Conservation (phyloP, 495 filamentous ascomycete genomes). For the Daldinia concentrica region DNA sequence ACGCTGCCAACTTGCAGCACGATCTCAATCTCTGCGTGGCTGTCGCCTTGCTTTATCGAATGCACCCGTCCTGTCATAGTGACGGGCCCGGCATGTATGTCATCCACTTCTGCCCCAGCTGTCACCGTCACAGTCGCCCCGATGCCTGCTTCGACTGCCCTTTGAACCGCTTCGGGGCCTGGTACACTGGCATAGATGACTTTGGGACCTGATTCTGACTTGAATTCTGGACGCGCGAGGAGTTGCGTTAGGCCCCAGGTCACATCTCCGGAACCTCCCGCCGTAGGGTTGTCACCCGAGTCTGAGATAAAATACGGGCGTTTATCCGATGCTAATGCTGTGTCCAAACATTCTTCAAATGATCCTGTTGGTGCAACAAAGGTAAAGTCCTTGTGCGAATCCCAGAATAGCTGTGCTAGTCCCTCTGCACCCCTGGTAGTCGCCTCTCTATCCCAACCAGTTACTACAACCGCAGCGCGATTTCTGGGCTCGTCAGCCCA, state of each 20-base stretch:
- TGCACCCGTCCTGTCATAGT: slow-evolving; percentile 64
- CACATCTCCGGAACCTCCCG: slow-evolving; percentile 65
- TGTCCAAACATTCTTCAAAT: slow-evolving; percentile 59
- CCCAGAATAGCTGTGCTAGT: slow-evolving; percentile 63
- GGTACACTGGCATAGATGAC: slow-evolving; percentile 68
- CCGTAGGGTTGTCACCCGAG: slow-evolving; percentile 67
- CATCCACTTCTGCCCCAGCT: slow-evolving; percentile 64
- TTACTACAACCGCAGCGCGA: slow-evolving; percentile 61
- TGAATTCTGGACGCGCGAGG: slow-evolving; percentile 59
- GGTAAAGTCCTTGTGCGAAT: slow-evolving; percentile 56
- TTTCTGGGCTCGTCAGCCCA: slow-evolving; percentile 69
- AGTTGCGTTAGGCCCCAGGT: slow-evolving; percentile 62
- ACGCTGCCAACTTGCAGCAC: slow-evolving; percentile 64
- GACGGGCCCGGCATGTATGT: slow-evolving; percentile 61
- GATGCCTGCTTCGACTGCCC: slow-evolving; percentile 58
- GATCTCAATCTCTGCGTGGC: slow-evolving; percentile 58
- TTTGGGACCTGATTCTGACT: slow-evolving; percentile 48
- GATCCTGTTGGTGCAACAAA: slow-evolving; percentile 66
- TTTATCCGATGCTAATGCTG: slow-evolving; percentile 54
- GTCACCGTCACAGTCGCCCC: slow-evolving; percentile 63
- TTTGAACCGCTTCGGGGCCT: slow-evolving; percentile 57
- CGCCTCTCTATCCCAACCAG: slow-evolving; percentile 57
- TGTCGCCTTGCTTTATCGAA: slow-evolving; percentile 63
- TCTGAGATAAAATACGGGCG: slow-evolving; percentile 68
- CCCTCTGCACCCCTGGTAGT: slow-evolving; percentile 53